Conservation (phyloP, 2,329 filamentous ascomycete species). For the Corinectria fuckeliana region DNA sequence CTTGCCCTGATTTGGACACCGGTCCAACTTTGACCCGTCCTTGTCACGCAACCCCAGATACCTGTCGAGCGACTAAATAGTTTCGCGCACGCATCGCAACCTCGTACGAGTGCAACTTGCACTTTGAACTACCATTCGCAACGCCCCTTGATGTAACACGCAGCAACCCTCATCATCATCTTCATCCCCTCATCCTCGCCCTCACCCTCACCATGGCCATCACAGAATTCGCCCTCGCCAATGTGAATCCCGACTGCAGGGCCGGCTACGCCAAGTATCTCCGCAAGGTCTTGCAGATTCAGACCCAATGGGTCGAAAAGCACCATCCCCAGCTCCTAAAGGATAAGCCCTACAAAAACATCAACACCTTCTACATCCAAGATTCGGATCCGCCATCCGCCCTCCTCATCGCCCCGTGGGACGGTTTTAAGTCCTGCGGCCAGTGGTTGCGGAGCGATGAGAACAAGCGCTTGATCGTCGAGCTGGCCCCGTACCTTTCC, state of each 20-base stretch:
- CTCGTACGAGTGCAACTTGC: background rate
- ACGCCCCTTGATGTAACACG: background rate
- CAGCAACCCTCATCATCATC: background rate
- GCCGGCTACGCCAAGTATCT: no score
- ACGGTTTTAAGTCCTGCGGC: slow-evolving; percentile 48
- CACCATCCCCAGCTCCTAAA: slow-evolving; percentile 45
- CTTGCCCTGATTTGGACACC: slow-evolving; percentile 1
- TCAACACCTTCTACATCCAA: slow-evolving; percentile 46
- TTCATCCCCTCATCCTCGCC: no score
- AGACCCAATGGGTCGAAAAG: slow-evolving; percentile 49
- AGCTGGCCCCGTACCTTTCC: slow-evolving; percentile 43
- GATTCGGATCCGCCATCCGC: slow-evolving; percentile 45
- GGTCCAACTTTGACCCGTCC: slow-evolving; percentile 13
- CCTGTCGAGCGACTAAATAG: background rate
- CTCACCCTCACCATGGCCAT: slow-evolving; percentile 47
- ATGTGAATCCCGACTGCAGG: slow-evolving; percentile 40
- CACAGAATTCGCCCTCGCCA: slow-evolving; percentile 49
- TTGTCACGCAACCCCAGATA: slow-evolving; percentile 15
- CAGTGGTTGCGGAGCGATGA: slow-evolving; percentile 52
- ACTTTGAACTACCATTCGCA: background rate
- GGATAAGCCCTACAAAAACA: slow-evolving; percentile 38
- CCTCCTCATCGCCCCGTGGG: slow-evolving; percentile 55
- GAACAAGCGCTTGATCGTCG: slow-evolving; percentile 46
- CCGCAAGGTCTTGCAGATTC: slow-evolving; percentile 42
- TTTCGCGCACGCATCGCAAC: background rate